These are phyloP conservation scores for Puccinia coronata DNA, from an alignment of 1,284 basidiomycete species.

Conservation along the genomic window DNA sequence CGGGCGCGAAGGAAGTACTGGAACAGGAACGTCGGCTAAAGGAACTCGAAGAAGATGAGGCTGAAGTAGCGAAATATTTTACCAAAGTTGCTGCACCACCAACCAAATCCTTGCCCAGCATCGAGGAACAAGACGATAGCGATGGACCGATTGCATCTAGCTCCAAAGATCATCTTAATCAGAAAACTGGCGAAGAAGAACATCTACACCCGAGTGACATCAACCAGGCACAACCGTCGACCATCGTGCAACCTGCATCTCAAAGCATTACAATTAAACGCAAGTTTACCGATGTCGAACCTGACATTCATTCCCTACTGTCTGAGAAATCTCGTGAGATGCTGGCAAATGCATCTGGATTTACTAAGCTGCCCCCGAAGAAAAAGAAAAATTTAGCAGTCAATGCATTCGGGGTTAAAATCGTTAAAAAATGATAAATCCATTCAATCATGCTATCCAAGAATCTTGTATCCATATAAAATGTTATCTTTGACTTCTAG, in stretches of 20 bases:
- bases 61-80: slow-evolving; percentile 47
- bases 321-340: slow-evolving; percentile 72
- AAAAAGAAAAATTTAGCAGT: slow-evolving; percentile 41
- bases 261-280: slow-evolving; percentile 57
- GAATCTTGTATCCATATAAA: neutral
- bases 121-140: neutral
- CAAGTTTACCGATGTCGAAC: slow-evolving; percentile 57
- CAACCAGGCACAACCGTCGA: slow-evolving; percentile 60
- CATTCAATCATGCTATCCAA: neutral
- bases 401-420: slow-evolving; percentile 45
- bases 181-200: neutral
- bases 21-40: slow-evolving; percentile 35
- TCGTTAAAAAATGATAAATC: slow-evolving; percentile 15
- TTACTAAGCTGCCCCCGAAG: slow-evolving; percentile 39
- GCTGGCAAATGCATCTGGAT: slow-evolving; percentile 30
- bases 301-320: slow-evolving; percentile 64
- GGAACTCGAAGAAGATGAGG: slow-evolving; percentile 50
- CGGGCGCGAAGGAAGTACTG: slow-evolving; percentile 38
- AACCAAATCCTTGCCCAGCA: neutral
- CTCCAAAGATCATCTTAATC: slow-evolving; percentile 18
- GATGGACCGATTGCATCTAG: slow-evolving; percentile 31
- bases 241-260: slow-evolving; percentile 63
- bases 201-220: neutral
- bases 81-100: slow-evolving; percentile 30
- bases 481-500: neutral